These are phyloP conservation scores for Monotropa hypopitys DNA, from an alignment of 179 eudicot genomes.

Conservation along the genomic window DNA sequence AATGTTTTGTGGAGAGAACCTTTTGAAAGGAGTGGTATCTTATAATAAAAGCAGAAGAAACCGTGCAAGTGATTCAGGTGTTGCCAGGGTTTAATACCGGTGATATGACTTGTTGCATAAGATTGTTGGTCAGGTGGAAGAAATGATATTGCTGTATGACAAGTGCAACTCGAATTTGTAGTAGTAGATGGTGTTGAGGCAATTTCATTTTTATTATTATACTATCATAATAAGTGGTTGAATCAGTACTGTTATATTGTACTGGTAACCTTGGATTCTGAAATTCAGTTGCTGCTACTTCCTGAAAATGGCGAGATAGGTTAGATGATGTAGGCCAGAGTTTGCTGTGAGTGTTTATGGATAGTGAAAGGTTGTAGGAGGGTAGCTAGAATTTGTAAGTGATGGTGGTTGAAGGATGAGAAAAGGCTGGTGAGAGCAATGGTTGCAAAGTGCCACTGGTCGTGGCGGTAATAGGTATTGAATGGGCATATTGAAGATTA, in stretches of 20 bases:
- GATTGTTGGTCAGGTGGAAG: background rate
- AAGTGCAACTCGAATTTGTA: background rate
- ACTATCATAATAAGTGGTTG: background rate
- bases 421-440: constrained; percentile 2
- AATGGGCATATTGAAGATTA: background rate
- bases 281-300: background rate
- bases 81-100: background rate
- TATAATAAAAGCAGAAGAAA: background rate
- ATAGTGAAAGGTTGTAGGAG: background rate
- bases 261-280: background rate
- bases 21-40: background rate
- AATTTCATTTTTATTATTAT: background rate
- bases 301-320: background rate
- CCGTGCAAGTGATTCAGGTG: background rate
- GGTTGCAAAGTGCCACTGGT: background rate
- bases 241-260: background rate
- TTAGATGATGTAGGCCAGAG: background rate
- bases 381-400: background rate
- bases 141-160: background rate
- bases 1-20: background rate
- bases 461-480: background rate
- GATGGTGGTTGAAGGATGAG: background rate
- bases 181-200: background rate
- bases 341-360: background rate
- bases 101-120: background rate